phyloP scores from a whole-genome alignment of 108 stramenopile genomes.

The Skeletonema grethae region DNA sequence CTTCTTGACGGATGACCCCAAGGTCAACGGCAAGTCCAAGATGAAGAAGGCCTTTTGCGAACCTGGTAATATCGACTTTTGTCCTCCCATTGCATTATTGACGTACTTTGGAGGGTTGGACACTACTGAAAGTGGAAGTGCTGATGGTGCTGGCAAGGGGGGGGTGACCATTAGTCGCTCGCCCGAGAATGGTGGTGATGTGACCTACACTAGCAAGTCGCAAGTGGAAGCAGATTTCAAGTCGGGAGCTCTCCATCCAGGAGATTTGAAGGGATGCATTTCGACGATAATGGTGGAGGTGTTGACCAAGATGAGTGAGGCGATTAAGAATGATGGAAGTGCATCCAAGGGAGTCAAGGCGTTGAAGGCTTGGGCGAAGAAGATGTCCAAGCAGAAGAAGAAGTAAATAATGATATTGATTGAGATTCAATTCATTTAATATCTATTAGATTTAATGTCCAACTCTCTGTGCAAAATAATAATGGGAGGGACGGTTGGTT shows the following conservation, averaged over 20 bases:
- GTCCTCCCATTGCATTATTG: conserved; percentile 84
- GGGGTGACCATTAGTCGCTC: conserved; percentile 68
- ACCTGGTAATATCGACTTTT: conserved; percentile 87
- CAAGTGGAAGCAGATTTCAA: conserved; percentile 84
- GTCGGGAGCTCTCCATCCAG: conserved; percentile 90
- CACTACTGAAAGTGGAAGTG: conserved; percentile 3
- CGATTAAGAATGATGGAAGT: conserved; percentile 81
- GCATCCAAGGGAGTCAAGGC: conserved; percentile 81
- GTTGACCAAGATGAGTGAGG: conserved; percentile 85
- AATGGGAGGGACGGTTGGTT: too few relatives aligned
- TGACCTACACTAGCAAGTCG: conserved; percentile 71
- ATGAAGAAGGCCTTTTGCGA: conserved; percentile 99
- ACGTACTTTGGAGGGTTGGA: conserved; percentile 60
- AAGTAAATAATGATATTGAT: conserved; percentile 29
- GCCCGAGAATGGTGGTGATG: conserved; percentile 86
- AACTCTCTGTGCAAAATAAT: too few relatives aligned
- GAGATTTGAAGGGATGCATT: conserved; percentile 91
- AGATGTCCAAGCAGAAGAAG: conserved; percentile 74
- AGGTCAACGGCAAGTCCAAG: conserved; percentile 94
- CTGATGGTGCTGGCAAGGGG: conserved; percentile 40
- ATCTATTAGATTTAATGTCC: too few relatives aligned
- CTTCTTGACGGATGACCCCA: conserved; percentile 84
- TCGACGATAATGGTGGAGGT: conserved; percentile 77
- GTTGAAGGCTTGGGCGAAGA: conserved; percentile 87
- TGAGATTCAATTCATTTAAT: too few relatives aligned